phyloP scores from a whole-genome alignment of 495 filamentous ascomycete species.

The Xylaria cubensis region DNA sequence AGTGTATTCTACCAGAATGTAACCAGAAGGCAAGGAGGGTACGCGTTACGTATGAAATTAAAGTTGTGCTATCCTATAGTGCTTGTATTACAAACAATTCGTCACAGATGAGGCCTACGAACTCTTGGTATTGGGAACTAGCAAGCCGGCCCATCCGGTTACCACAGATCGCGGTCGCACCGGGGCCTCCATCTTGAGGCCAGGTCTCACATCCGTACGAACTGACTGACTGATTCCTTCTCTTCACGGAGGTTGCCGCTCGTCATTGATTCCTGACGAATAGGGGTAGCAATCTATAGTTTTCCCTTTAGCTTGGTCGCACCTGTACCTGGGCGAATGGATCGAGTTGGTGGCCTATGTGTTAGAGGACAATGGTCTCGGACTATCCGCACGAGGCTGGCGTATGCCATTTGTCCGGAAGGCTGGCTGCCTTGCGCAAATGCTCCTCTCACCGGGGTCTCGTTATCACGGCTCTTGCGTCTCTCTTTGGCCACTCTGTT shows the following conservation, averaged over 20 bases:
- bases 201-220: neutral
- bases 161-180: neutral
- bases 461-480: neutral
- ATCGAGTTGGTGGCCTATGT: neutral
- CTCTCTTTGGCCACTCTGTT: neutral
- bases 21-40: neutral
- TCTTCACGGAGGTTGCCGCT: neutral
- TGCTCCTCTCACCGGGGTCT: neutral
- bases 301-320: too few species aligned
- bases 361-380: neutral
- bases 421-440: neutral
- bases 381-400: conserved; percentile 4
- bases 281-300: too few species aligned
- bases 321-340: neutral
- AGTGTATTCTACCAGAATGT: neutral
- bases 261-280: neutral
- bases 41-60: neutral
- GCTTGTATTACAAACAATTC: neutral
- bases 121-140: neutral
- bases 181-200: neutral
- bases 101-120: neutral
- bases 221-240: neutral
- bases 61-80: neutral
- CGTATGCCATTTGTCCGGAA: neutral
- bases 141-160: neutral